A percentile compares a stretch with the other conserved stretches of the same genome.
Conservation (phyloP, 768 basidiomycete species). For the Pulveroboletus sp. region DNA sequence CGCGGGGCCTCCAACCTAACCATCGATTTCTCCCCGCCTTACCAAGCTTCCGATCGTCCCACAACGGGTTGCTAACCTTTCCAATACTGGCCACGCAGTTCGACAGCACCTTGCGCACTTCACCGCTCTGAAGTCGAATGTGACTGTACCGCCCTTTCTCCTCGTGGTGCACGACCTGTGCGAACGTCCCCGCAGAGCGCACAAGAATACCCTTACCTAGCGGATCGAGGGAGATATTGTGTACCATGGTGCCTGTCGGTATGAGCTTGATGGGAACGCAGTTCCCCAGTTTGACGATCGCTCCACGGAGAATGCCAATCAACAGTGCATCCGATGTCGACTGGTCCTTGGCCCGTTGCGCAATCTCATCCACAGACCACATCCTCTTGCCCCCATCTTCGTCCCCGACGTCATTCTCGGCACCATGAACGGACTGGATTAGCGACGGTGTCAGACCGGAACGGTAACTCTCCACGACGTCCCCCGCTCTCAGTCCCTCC, state of each 20-base stretch:
- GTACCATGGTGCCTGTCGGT: slow-evolving; percentile 87
- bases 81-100: slow-evolving; percentile 88
- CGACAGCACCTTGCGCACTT: slow-evolving; percentile 79
- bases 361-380: slow-evolving; percentile 19
- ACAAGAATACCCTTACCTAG: slow-evolving; percentile 77
- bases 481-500: slow-evolving; percentile 84
- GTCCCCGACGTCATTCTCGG: slow-evolving; percentile 10
- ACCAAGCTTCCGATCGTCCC: slow-evolving; percentile 79
- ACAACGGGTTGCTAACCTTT: slow-evolving; percentile 84
- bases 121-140: slow-evolving; percentile 86
- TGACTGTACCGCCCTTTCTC: slow-evolving; percentile 68
- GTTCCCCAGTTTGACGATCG: slow-evolving; percentile 86
- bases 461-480: slow-evolving; percentile 82
- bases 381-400: slow-evolving; percentile 5
- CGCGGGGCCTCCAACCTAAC: slow-evolving; percentile 79
- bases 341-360: slow-evolving; percentile 21
- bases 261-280: slow-evolving; percentile 89
- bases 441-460: slow-evolving; percentile 71
- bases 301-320: slow-evolving; percentile 75
- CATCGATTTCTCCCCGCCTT: slow-evolving; percentile 90
- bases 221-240: slow-evolving; percentile 75
- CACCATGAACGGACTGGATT: slow-evolving; percentile 42
- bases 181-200: slow-evolving; percentile 85
- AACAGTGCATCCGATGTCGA: slow-evolving; percentile 61
- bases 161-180: slow-evolving; percentile 74